Evolutionary conservation across 306 rosid genomes (phyloP).

Genomic region (Prinsepia uniflora): DNA sequence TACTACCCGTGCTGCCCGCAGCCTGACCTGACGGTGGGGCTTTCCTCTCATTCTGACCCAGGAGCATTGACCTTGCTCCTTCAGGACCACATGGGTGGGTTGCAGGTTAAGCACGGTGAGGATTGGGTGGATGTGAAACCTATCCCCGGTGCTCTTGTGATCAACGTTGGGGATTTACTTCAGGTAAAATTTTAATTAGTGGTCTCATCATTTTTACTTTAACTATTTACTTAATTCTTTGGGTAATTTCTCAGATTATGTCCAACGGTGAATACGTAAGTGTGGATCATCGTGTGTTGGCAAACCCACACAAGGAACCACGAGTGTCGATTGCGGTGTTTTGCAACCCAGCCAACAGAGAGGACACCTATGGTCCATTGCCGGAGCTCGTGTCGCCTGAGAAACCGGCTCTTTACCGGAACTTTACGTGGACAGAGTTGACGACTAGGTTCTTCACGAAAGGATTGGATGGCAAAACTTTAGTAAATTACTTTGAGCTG

Average conservation of each 20-base stretch:
- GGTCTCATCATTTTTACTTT: background rate
- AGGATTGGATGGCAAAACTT: conserved; percentile 61
- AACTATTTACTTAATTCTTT: background rate
- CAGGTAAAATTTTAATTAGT: conserved; percentile 38
- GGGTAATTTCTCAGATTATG: conserved; percentile 32
- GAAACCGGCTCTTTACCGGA: conserved; percentile 45
- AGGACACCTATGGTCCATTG: conserved; percentile 57
- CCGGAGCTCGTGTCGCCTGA: conserved; percentile 58
- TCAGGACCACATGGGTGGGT: too few species aligned
- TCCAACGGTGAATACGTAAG: conserved; percentile 67
- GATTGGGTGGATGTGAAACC: too few species aligned
- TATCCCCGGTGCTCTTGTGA: conserved; percentile 68
- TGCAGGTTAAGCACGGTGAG: too few species aligned
- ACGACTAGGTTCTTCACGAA: conserved; percentile 50
- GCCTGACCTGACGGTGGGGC: too few species aligned
- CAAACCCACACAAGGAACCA: conserved; percentile 43
- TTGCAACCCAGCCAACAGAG: conserved; percentile 47
- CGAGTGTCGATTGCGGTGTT: conserved; percentile 54
- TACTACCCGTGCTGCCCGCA: too few species aligned
- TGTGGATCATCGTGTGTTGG: conserved; percentile 70
- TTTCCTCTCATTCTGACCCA: too few species aligned
- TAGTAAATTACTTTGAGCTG: too few species aligned
- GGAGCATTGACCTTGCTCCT: too few species aligned
- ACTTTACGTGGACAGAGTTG: conserved; percentile 47
- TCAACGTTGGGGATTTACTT: conserved; percentile 77